Evolutionary conservation across 1,284 basidiomycete genomes (phyloP).

Genomic region (Inonotus obliquus): DNA sequence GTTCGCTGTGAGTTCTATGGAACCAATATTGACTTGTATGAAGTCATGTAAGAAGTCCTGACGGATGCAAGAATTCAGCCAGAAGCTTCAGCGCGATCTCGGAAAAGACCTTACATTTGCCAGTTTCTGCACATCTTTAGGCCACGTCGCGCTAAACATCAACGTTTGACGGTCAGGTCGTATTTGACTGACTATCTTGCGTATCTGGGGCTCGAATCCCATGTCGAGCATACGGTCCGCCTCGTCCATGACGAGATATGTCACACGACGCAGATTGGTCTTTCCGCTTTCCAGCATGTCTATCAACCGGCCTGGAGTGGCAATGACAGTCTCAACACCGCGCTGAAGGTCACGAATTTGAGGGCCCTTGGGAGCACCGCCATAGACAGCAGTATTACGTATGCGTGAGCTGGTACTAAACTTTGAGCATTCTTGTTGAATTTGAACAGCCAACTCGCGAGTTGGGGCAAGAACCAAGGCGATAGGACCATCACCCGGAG

Average conservation of each 20-base stretch:
- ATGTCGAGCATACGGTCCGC: constrained; percentile 98
- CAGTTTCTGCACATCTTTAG: constrained; percentile 97
- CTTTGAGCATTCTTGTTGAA: constrained; percentile 97
- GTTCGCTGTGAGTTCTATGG: constrained; percentile 96
- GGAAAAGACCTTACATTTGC: constrained; percentile 58
- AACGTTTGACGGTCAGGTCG: constrained; percentile 93
- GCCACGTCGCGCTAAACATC: constrained; percentile 99
- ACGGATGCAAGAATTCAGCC: constrained; percentile 13
- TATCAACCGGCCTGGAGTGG: constrained; percentile 86
- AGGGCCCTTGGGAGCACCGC: constrained; percentile 96
- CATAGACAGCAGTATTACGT: constrained; percentile 97
- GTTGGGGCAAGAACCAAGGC: constrained; percentile 96
- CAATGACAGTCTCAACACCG: constrained; percentile 94
- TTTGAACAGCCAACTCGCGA: constrained; percentile 97
- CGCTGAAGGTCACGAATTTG: constrained; percentile 97
- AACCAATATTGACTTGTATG: constrained; percentile 99
- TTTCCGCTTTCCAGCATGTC: constrained; percentile 96
- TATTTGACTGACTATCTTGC: constrained; percentile 97
- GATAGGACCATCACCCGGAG: constrained; percentile 95
- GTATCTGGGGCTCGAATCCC: constrained; percentile 99
- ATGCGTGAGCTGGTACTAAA: constrained; percentile 86
- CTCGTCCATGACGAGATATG: constrained; percentile 99
- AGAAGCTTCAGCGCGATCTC: background rate
- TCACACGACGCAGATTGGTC: constrained; percentile 93
- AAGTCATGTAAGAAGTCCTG: constrained; percentile 94